Evolutionary conservation across 495 filamentous ascomycete genomes (phyloP), one percentile per base, ranked within the genome.

Genomic region (Daldinia loculata): DNA sequence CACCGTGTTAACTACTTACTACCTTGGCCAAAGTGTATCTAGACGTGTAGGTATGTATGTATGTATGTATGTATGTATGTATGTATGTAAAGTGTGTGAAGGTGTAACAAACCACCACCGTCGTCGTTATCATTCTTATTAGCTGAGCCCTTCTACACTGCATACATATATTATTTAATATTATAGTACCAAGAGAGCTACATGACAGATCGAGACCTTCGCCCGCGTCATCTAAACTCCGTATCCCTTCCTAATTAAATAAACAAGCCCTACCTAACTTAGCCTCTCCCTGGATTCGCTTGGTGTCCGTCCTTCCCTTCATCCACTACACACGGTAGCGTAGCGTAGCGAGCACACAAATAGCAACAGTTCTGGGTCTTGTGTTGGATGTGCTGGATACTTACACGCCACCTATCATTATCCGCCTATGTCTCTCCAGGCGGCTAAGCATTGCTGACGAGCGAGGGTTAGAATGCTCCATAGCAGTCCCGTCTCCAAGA

Each of bases 1-100:
- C 70, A 73, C 70, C 39, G 70, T 72, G 70, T 72, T 66, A 64
- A 72, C 61, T 72, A 72, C 70, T 66, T 72, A 72, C 70, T 66
- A 72, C 70, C 70, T 72, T 69, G 51, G 26, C 27, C 12, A 53
- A 14, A 30, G 27, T 12, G 3, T 48, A 8, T 48, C 8, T 22
- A 24, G 22, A 48, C 9, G 8, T 32, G 27, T 29, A 17, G 2
- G 41, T 15, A n/a, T 39, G 36, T 39, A n/a, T 15, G 36, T n/a
- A 39, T 15, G 36, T 39, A 41, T 6, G 27, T 29, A 29, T 29
- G 12, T 32, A 32, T 1, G 30, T 32, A 32, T 15, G 38, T 41
- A 41, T 41, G 12, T 41, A 41, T 34, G 38, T 19, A 19, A 19
- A 24, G 43, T 48, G 19, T 48, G 27, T 14, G 50, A 56, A 30